A percentile compares a stretch with the other conserved stretches of the same genome.
Evolutionary conservation across 371 early-diverging fungal species (phyloP).

Genomic region (Umbelopsis sp.): DNA sequence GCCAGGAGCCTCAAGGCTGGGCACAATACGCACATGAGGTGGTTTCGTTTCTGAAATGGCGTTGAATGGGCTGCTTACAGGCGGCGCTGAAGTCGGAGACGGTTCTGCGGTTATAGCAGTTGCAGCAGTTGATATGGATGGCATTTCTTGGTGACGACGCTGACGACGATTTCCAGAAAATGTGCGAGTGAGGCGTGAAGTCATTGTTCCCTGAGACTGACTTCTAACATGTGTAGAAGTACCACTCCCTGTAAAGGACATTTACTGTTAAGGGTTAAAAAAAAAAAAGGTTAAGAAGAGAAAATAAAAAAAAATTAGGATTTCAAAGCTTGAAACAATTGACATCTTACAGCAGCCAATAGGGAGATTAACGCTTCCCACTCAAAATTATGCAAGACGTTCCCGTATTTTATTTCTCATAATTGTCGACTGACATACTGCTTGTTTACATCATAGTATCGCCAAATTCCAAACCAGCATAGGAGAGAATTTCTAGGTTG

Average conservation of each 20-base stretch:
- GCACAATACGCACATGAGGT: conserved; percentile 75
- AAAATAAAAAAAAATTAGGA: neutral
- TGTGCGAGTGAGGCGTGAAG: conserved; percentile 16
- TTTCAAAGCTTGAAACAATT: conserved; percentile 7
- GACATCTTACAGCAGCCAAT: neutral
- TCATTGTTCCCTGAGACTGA: conserved; percentile 9
- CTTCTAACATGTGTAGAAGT: conserved; percentile 10
- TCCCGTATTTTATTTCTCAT: neutral
- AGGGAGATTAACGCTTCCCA: neutral
- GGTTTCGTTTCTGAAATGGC: conserved; percentile 6
- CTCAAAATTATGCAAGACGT: neutral
- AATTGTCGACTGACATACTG: neutral
- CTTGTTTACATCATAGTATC: conserved; percentile 7
- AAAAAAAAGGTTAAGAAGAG: neutral
- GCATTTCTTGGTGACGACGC: conserved; percentile 9
- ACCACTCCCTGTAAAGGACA: conserved; percentile 3
- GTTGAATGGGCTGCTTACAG: conserved; percentile 1
- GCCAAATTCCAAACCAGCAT: neutral
- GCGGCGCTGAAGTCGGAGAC: conserved; percentile 8
- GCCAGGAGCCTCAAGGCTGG: conserved; percentile 67
- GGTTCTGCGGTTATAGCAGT: neutral
- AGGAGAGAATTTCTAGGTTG: too few species aligned
- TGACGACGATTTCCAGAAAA: conserved; percentile 11
- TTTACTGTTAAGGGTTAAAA: neutral
- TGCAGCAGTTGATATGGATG: conserved; percentile 8